Evolutionary conservation across 1,284 basidiomycete genomes (phyloP), one percentile per base, ranked within the genome.

Genomic region (Ceratobasidium sp.): DNA sequence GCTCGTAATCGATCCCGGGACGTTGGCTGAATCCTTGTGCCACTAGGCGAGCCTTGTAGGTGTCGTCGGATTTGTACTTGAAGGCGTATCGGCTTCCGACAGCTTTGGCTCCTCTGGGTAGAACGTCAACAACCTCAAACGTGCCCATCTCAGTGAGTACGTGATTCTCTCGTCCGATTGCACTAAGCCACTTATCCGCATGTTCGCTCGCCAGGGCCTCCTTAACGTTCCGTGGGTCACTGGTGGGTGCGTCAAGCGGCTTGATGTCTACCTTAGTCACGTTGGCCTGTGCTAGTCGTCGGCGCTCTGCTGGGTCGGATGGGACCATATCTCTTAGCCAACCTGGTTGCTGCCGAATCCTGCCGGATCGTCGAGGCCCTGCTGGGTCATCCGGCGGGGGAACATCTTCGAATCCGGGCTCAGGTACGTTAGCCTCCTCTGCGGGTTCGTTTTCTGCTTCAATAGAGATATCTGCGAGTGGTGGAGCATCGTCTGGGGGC

Each of bases 11-110:
- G 2, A 52, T 26, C 3, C 52, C 68, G 13, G 38, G 52, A 10
- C 50, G 17, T 57, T 70, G 68, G n/a, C 48, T 38, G 48, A 52
- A 70, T 57, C 48, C 52, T 12, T 54, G 40, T n/a, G 33, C 33
- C 4, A 70, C 68, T 13, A 70, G 20, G 15, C 28, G 6, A 4
- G 68, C 69, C n/a, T 73, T 28, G 38, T 62, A 59, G 7, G 26
- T 62, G 33, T 52, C 20, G 38, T 59, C 15, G 26, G 28, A 17
- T 46, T 59, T 57, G 50, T 52, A 52, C 13, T 33, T 64, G 42
- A 52, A 52, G 1, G 50, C 20, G 6, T 52, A 52, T 17, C 50
- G 50, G 50, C 50, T 20, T 2, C 50, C 17, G 50, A 52, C 20
- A 1, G 50, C 50, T 6, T 52, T 52, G 50, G 50, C 20, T 13